Evolutionary conservation across 495 filamentous ascomycete genomes (phyloP), one percentile per base, ranked within the genome.

Genomic region (Talaromyces trachyspermus): DNA sequence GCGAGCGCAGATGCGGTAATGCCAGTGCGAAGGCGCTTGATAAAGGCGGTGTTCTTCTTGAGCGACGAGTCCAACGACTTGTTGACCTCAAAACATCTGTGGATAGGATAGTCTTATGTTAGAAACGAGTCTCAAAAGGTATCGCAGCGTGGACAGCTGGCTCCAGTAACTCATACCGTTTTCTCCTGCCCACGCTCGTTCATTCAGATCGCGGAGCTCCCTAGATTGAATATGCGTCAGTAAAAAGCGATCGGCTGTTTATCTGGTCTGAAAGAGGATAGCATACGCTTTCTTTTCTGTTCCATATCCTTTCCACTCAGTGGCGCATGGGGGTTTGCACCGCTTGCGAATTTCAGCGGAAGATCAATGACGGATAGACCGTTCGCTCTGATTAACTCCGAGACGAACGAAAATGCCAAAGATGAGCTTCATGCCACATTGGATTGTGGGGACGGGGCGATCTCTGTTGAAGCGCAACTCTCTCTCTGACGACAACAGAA

Each of bases 1-100:
- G 78, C 71, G 32, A 87, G 76, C 36, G 85, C 83, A 41, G 87
- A 75, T 40, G 86, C 71, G 48, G 80, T 89, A 50, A 97, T 83
- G 32, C 89, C 86, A 22, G 92, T 95, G 27, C 92, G 87, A 26
- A 97, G 75, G 44, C 94, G 85, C 65, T 95, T 96, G 63, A 99
- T 99, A 64, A 97, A 96, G 49, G 91, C 90, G 10, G 92, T 99
- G 58, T 99, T 99, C 68, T 97, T 99, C 74, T 95, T 97, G 56
- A 99, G 76, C 24, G 90, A 91, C 14, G 94, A 95, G 63, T 99
- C 94, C 51, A 99, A 83, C 20, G 88, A 86, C 48, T 78, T 75
- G 63, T 74, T 78, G 49, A 90, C 80, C 26, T 80, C 75, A 61
- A 95, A 94, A 94, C 66, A 70, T 86, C 91, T 95, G 55, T 32